A percentile compares a stretch with the other conserved stretches of the same genome.
Conservation (phyloP, 2,329 filamentous ascomycete species). For the Ophiocordyceps polyrhachis-furcata region DNA sequence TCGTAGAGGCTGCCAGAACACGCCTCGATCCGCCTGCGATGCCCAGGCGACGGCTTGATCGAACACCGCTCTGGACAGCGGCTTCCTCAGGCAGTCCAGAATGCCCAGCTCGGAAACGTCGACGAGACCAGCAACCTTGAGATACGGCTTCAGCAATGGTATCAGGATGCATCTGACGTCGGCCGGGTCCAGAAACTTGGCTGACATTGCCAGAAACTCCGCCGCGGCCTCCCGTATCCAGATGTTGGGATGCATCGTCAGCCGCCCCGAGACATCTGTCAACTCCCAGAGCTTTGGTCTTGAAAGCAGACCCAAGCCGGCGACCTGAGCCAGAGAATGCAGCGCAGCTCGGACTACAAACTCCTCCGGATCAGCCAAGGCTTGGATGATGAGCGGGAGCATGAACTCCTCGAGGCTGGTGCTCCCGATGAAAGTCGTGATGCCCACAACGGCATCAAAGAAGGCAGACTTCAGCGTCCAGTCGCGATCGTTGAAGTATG, state of each 20-base stretch:
- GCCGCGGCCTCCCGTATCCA: conserved; percentile 88
- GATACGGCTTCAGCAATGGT: conserved; percentile 62
- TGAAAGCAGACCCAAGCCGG: conserved; percentile 72
- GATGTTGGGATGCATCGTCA: conserved; percentile 81
- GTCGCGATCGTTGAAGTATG: conserved; percentile 87
- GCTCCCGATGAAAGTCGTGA: conserved; percentile 77
- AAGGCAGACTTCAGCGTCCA: conserved; percentile 96
- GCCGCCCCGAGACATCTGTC: conserved; percentile 63
- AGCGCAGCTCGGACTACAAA: conserved; percentile 85
- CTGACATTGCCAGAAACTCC: conserved; percentile 63
- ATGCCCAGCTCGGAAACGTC: conserved; percentile 55
- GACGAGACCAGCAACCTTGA: conserved; percentile 51
- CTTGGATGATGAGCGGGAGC: conserved; percentile 86
- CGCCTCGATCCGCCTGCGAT: conserved; percentile 54
- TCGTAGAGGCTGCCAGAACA: conserved; percentile 71
- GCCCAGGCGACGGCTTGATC: conserved; percentile 82
- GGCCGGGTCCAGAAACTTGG: conserved; percentile 56
- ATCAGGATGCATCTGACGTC: conserved; percentile 70
- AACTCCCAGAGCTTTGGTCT: conserved; percentile 74
- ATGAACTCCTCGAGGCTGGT: conserved; percentile 89
- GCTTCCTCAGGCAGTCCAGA: conserved; percentile 67
- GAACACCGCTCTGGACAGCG: conserved; percentile 60
- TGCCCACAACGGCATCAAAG: conserved; percentile 86
- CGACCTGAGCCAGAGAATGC: conserved; percentile 73
- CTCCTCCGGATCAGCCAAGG: conserved; percentile 80